A percentile compares a stretch with the other conserved stretches of the same genome.
Evolutionary conservation across 768 basidiomycete genomes (phyloP).

Genomic region (Tricholoma furcatifolium): DNA sequence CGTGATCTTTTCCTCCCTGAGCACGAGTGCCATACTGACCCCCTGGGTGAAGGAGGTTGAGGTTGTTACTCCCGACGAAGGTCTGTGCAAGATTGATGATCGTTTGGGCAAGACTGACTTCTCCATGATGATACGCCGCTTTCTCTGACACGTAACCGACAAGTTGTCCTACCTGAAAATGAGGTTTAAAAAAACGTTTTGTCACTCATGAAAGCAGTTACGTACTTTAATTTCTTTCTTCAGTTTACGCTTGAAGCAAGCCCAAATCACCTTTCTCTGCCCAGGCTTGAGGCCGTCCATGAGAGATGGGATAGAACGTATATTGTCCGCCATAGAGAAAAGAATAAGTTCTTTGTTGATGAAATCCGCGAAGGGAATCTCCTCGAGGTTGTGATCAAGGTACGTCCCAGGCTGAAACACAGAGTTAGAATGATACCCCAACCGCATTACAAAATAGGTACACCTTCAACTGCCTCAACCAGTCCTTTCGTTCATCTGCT

Average conservation of each 20-base stretch:
- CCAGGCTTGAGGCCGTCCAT: constrained; percentile 96
- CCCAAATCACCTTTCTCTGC: constrained; percentile 96
- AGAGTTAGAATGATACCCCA: constrained; percentile 5
- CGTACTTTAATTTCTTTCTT: constrained; percentile 87
- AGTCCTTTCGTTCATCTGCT: constrained; percentile 97
- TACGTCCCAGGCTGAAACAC: constrained; percentile 81
- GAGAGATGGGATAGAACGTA: constrained; percentile 94
- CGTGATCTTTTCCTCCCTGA: constrained; percentile 93
- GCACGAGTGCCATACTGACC: constrained; percentile 97
- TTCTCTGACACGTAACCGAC: constrained; percentile 94
- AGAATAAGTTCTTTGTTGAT: constrained; percentile 97
- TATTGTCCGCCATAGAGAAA: constrained; percentile 99
- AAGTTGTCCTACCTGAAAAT: constrained; percentile 82
- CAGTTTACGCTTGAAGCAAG: constrained; percentile 91
- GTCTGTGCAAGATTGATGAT: constrained; percentile 94
- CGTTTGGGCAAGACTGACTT: constrained; percentile 80
- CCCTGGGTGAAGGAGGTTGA: constrained; percentile 82
- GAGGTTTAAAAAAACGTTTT: neutral
- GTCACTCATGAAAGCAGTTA: neutral
- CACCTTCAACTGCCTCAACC: constrained; percentile 92
- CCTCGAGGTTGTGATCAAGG: constrained; percentile 83
- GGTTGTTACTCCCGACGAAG: constrained; percentile 93
- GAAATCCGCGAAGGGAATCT: constrained; percentile 89
- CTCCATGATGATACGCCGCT: constrained; percentile 96
- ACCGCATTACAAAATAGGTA: constrained; percentile 7